A percentile compares a stretch with the other conserved stretches of the same genome.
These are phyloP conservation scores for Ceratocystis cubensis DNA, from an alignment of 2,329 filamentous ascomycete species.

Conservation along the genomic window DNA sequence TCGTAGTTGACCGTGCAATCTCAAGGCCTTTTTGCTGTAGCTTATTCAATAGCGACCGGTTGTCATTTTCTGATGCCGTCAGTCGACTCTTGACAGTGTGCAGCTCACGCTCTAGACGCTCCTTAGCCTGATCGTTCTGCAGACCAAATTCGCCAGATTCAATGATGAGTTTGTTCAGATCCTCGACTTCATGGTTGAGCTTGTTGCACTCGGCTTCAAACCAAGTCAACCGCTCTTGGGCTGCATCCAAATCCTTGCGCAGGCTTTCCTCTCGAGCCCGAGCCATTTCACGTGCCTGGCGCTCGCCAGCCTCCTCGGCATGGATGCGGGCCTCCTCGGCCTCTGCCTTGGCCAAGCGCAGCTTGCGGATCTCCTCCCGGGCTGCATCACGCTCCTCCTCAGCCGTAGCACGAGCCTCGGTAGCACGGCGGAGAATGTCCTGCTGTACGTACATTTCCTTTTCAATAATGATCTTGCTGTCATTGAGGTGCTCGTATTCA, in stretches of 20 bases:
- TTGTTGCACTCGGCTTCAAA: constrained; percentile 67
- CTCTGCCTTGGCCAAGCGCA: constrained; percentile 71
- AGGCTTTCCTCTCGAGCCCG: constrained; percentile 69
- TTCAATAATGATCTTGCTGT: constrained; percentile 92
- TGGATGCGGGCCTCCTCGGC: constrained; percentile 76
- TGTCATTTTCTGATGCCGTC: constrained; percentile 89
- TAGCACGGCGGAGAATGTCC: constrained; percentile 74
- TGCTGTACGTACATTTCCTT: constrained; percentile 96
- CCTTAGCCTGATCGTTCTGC: constrained; percentile 86
- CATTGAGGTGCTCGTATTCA: constrained; percentile 75
- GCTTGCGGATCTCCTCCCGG: constrained; percentile 67
- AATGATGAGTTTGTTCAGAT: constrained; percentile 73
- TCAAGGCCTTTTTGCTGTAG: constrained; percentile 95
- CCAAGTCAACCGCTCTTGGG: constrained; percentile 61
- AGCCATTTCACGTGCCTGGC: constrained; percentile 62
- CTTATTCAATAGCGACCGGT: constrained; percentile 88
- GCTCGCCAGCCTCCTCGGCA: constrained; percentile 69
- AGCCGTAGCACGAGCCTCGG: constrained; percentile 64
- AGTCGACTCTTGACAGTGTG: constrained; percentile 82
- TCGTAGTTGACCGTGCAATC: constrained; percentile 79
- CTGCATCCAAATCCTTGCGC: constrained; percentile 66
- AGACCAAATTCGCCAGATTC: constrained; percentile 82
- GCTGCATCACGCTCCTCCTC: constrained; percentile 85
- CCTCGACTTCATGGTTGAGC: constrained; percentile 68
- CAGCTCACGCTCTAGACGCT: constrained; percentile 80